Evolutionary conservation across 371 early-diverging fungal genomes (phyloP).

Genomic region (Circinella umbellata): DNA sequence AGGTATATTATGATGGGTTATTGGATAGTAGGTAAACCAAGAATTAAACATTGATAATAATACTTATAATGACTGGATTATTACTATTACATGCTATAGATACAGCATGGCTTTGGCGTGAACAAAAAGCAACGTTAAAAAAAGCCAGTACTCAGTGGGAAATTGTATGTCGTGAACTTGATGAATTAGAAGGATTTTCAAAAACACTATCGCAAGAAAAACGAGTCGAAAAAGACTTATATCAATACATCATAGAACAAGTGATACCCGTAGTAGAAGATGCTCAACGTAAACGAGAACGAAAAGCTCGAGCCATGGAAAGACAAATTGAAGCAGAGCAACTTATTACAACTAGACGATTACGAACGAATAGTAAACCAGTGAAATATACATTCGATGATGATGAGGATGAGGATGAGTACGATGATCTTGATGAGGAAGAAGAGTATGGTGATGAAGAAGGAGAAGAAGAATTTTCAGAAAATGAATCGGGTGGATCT

Average conservation of each 20-base stretch:
- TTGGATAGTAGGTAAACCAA: too few relatives aligned
- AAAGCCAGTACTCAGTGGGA: constrained; percentile 36
- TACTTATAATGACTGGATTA: neutral
- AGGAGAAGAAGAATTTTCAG: too few relatives aligned
- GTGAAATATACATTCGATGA: constrained; percentile 13
- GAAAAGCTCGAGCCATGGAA: constrained; percentile 25
- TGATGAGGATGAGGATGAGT: neutral
- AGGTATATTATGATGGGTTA: constrained; percentile 17
- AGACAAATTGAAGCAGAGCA: constrained; percentile 20
- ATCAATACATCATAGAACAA: constrained; percentile 3
- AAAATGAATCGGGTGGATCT: neutral
- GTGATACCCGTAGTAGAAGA: constrained; percentile 28
- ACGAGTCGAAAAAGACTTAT: constrained; percentile 26
- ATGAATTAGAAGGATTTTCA: constrained; percentile 26
- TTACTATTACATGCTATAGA: constrained; percentile 6
- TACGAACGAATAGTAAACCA: constrained; percentile 3
- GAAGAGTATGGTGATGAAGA: neutral
- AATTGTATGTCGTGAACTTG: constrained; percentile 24
- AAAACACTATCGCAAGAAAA: constrained; percentile 17
- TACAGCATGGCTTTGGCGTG: constrained; percentile 42
- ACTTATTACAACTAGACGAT: constrained; percentile 8
- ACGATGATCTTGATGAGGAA: neutral
- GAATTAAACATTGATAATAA: too few relatives aligned
- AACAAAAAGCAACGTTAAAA: constrained; percentile 22
- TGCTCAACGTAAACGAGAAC: constrained; percentile 15